A percentile compares a stretch with the other conserved stretches of the same genome.
Conservation (phyloP, 2,329 filamentous ascomycete genomes). For the Pseudopyrenochaeta lycopersici region DNA sequence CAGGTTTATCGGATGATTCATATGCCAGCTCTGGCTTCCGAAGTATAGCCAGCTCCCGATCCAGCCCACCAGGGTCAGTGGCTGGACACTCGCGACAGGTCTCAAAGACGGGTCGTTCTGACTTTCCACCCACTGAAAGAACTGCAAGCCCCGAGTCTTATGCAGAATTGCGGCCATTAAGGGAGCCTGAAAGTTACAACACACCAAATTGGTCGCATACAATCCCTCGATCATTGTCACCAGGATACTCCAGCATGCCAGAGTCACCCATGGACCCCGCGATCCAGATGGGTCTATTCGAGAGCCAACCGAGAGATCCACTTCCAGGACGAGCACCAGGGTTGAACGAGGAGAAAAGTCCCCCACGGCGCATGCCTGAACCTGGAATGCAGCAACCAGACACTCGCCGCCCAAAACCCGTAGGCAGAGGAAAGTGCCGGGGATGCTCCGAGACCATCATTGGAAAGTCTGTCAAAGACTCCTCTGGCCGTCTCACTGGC, state of each 20-base stretch:
- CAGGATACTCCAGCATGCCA: conserved; percentile 34
- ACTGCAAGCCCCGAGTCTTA: conserved; percentile 43
- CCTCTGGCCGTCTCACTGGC: conserved; percentile 89
- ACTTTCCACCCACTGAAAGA: conserved; percentile 34
- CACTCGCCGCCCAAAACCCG: conserved; percentile 40
- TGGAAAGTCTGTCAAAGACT: conserved; percentile 92
- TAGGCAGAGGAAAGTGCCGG: conserved; percentile 79
- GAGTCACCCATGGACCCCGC: conserved; percentile 53
- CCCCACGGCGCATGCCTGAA: conserved; percentile 19
- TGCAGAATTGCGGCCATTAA: conserved; percentile 25
- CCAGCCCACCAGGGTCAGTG: conserved; percentile 50
- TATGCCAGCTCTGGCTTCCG: conserved; percentile 43
- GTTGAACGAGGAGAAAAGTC: conserved; percentile 18
- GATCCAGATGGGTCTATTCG: conserved; percentile 42
- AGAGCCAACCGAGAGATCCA: conserved; percentile 24
- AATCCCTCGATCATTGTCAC: conserved; percentile 28
- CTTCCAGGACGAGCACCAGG: conserved; percentile 21
- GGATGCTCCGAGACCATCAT: conserved; percentile 81
- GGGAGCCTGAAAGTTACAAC: conserved; percentile 28
- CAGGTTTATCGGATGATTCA: conserved; percentile 51
- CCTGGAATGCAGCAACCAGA: conserved; percentile 25
- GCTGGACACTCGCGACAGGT: conserved; percentile 43
- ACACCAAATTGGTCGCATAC: conserved; percentile 31
- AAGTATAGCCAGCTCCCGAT: conserved; percentile 48
- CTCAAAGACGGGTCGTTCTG: conserved; percentile 37